Conservation (phyloP, 2,329 filamentous ascomycete genomes). For the Aspergillus uvarum region DNA sequence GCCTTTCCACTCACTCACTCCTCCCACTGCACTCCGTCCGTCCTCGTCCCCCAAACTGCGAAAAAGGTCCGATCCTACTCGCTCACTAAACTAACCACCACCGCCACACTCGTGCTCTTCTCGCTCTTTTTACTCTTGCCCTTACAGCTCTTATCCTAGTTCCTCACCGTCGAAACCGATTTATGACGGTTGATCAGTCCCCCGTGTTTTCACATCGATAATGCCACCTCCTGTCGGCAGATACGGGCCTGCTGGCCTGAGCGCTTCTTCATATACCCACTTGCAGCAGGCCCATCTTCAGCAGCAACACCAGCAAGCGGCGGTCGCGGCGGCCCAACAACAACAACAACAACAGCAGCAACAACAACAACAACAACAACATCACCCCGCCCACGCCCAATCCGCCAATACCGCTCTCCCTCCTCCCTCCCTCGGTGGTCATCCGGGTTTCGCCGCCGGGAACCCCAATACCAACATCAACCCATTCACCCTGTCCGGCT, state of each 20-base stretch:
- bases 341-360: not conserved
- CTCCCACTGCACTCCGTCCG: constrained; percentile 6
- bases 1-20: constrained; percentile 19
- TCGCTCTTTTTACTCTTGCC: not conserved
- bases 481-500: constrained; percentile 59
- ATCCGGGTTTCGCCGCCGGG: constrained; percentile 65
- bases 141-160: not conserved
- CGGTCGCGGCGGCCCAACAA: not conserved
- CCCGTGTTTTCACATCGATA: constrained; percentile 17
- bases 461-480: constrained; percentile 67
- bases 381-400: constrained; percentile 45
- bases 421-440: constrained; percentile 61
- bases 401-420: constrained; percentile 50
- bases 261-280: constrained; percentile 60
- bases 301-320: constrained; percentile 28
- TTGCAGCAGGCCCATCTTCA: constrained; percentile 52
- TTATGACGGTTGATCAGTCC: constrained; percentile 14
- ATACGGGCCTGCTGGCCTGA: constrained; percentile 59
- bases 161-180: constrained; percentile 3
- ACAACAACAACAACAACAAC: constrained; percentile 44
- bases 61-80: constrained; percentile 18
- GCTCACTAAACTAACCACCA: constrained; percentile 14
- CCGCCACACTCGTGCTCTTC: constrained; percentile 9
- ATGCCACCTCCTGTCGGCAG: constrained; percentile 62
- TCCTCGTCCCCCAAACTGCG: constrained; percentile 17